Evolutionary conservation across 2,329 filamentous ascomycete species (phyloP), one percentile per base, ranked within the genome.

Genomic region (Neonectria sp.): DNA sequence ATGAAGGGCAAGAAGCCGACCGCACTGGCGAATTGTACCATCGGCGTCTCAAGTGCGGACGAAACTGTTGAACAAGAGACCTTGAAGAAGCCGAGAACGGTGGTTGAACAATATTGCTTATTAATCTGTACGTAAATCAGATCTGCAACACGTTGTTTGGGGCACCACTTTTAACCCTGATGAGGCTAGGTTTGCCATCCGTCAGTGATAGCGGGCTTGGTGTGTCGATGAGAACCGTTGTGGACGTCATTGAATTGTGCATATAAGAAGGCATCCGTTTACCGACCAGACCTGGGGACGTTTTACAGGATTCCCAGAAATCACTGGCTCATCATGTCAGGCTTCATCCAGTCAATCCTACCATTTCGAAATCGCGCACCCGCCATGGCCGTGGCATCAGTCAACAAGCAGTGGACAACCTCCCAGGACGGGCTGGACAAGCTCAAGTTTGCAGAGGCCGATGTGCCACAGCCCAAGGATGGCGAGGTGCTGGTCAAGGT

Each of bases 351-450:
- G 53, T 76, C 74, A 7, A 55, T 71, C 2, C 55, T 75, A 2
- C 62, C 73, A 6, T 73, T 76, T 21, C 63, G 70, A n/a, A 74
- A 53, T 4, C 62, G 60, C 43, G 13, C 62, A n/a, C 52, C 27
- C 4, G 52, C 51, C 12, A 74, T 68, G 68, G 46, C 65, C 3
- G 49, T 71, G 7, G 68, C 72, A 3, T 68, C 79, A n/a, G 75
- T 67, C n/a, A 79, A 75, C 58, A 78, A 82, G 75, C 85, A 88
- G 78, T 91, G 89, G 89, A 80, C 84, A 17, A 88, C 86, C 2
- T 79, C 79, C 48, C 85, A 89, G 71, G 82, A 89, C 73, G 89
- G 89, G 11, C 73, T 91, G 25, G 86, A 89, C 56, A 86, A 87
- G 67, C 81, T 91, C 31, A 76, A 78, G 55, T 76, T 84, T 29